Base-by-base conservation (phyloP, 108 stramenopile species). In the Cyclotella atomus region DNA sequence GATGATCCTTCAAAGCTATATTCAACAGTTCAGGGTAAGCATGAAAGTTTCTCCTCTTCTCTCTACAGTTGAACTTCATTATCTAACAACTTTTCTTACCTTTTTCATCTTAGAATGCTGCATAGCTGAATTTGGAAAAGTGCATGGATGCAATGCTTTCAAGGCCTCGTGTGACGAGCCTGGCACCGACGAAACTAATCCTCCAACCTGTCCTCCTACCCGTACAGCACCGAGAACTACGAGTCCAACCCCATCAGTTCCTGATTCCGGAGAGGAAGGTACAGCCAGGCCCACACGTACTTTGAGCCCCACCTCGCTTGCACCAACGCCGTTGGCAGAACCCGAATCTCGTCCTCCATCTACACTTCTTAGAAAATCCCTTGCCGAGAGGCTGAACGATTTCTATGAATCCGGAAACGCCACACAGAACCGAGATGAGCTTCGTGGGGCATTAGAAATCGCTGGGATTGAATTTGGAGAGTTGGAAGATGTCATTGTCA, bases 101-200 rank as follows among this genome's bases (percentile, higher is more conserved):
- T n/a, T 19, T 49, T n/a, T 49, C n/a, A n/a, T 49, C 29, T 15
- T 30, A 57, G 56, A 57, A 32, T 57, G 56, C 30, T 57, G 56
- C 56, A 29, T 16, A 14, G 30, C 28, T 32, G 56, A 57, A n/a
- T 57, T 57, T 30, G 56, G 56, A 10, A 29, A 57, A 57, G 56
- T 57, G 2, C 29, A 30, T 15, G 56, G 56, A 2, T 57, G 56
- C 56, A 57, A 32, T 30, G 56, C 32, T 28, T 32, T 19, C 12
- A 57, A n/a, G 12, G 56, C 30, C 28, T 32, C 29, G 0, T 32
- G 56, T 4, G 16, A 49, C 16, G n/a, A 10, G 9, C 47, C 38
- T 41, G 38, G 38, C n/a, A n/a, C n/a, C 7, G 38, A 41, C 7
- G 38, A 41, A 7, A 9, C 12, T 41, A 41, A 41, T 9, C 12